A percentile compares a stretch with the other conserved stretches of the same genome.
phyloP scores from a whole-genome alignment of 2,329 filamentous ascomycete species.

The Penicillium sp. region DNA sequence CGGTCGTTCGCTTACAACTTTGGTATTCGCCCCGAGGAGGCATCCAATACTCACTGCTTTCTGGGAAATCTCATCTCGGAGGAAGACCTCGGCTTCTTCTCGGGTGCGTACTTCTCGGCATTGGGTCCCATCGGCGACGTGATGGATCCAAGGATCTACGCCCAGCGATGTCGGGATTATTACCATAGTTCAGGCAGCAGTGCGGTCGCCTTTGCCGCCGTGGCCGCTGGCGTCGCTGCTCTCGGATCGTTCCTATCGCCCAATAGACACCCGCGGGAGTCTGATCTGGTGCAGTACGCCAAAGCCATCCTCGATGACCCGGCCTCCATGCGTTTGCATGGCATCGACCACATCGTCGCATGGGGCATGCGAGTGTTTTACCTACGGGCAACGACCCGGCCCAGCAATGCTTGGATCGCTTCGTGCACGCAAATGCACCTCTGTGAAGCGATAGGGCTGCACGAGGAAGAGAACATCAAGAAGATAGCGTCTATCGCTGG shows the following conservation, averaged over 20 bases:
- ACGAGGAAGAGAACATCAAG: slow-evolving; percentile 30
- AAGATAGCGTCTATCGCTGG: slow-evolving; percentile 25
- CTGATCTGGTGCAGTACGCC: slow-evolving; percentile 31
- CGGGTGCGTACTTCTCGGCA: slow-evolving; percentile 23
- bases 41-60: slow-evolving; percentile 22
- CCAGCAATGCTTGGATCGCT: slow-evolving; percentile 33
- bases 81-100: slow-evolving; percentile 24
- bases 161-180: slow-evolving; percentile 30
- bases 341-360: slow-evolving; percentile 30
- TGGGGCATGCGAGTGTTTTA: slow-evolving; percentile 33
- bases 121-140: slow-evolving; percentile 24
- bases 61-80: slow-evolving; percentile 27
- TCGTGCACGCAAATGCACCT: slow-evolving; percentile 34
- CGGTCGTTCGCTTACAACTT: slow-evolving; percentile 33
- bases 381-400: slow-evolving; percentile 31
- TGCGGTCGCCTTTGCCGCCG: slow-evolving; percentile 24
- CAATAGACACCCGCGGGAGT: slow-evolving; percentile 24
- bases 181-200: slow-evolving; percentile 19
- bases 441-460: slow-evolving; percentile 28
- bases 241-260: slow-evolving; percentile 31
- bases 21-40: slow-evolving; percentile 31
- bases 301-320: slow-evolving; percentile 35
- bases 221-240: slow-evolving; percentile 30
- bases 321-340: slow-evolving; percentile 25
- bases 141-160: slow-evolving; percentile 26